Conservation (phyloP, 208 protist genomes). For the Leishmania martiniquensis region DNA sequence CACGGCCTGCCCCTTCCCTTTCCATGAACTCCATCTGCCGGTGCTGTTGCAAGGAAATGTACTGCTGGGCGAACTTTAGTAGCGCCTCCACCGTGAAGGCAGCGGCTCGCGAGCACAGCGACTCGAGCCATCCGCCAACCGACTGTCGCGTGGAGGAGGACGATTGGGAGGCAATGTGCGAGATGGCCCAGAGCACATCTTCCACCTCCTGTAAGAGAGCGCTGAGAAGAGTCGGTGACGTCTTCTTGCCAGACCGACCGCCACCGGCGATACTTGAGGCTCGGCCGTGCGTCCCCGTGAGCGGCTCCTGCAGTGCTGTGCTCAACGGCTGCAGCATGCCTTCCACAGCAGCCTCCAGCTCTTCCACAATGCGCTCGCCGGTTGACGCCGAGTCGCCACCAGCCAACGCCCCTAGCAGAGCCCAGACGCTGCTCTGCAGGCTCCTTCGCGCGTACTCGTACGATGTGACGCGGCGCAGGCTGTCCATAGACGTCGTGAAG, state of each 20-base stretch:
- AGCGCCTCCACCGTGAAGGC: slow-evolving; percentile 26
- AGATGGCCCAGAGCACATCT: slow-evolving; percentile 36
- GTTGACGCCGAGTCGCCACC: background rate
- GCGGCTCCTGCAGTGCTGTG: slow-evolving; percentile 36
- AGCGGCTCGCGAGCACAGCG: slow-evolving; percentile 16
- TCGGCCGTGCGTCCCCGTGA: slow-evolving; percentile 12
- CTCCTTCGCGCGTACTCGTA: slow-evolving; percentile 26
- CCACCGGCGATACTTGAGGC: background rate
- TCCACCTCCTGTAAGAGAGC: slow-evolving; percentile 33
- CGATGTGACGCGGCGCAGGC: slow-evolving; percentile 15
- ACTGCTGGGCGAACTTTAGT: slow-evolving; percentile 51
- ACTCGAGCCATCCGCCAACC: background rate
- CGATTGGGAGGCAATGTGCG: background rate
- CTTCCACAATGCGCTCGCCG: slow-evolving; percentile 19
- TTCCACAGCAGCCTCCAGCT: slow-evolving; percentile 38
- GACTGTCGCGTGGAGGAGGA: background rate
- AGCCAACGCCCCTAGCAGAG: slow-evolving; percentile 13
- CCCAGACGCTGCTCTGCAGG: slow-evolving; percentile 16
- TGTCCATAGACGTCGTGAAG: slow-evolving; percentile 32
- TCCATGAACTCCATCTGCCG: slow-evolving; percentile 43
- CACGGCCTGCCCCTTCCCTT: slow-evolving; percentile 5
- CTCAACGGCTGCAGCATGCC: slow-evolving; percentile 40
- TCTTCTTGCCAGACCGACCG: background rate
- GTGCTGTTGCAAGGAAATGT: slow-evolving; percentile 60
- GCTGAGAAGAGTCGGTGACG: slow-evolving; percentile 13